Evolutionary conservation across 805 yeast genomes (phyloP).

Genomic region (Isabelozyma rhagii): DNA sequence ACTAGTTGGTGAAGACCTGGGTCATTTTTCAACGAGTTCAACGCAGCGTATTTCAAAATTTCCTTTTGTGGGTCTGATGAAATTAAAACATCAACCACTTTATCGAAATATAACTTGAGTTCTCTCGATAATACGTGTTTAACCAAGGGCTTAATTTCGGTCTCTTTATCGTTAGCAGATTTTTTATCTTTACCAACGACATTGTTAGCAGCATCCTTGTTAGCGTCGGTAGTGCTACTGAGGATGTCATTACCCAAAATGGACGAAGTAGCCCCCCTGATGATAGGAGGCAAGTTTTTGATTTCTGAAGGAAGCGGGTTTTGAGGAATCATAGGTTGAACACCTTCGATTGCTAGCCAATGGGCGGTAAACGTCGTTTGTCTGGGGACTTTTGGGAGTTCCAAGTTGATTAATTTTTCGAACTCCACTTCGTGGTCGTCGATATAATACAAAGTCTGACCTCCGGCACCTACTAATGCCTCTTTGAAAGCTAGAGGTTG

Average conservation of each 20-base stretch:
- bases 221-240: slow-evolving; percentile 19
- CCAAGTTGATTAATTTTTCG: slow-evolving; percentile 89
- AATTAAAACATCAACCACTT: slow-evolving; percentile 75
- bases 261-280: slow-evolving; percentile 75
- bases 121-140: slow-evolving; percentile 95
- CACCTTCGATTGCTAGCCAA: slow-evolving; percentile 98
- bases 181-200: slow-evolving; percentile 16
- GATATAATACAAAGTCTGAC: slow-evolving; percentile 88
- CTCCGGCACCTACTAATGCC: slow-evolving; percentile 79
- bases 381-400: slow-evolving; percentile 92
- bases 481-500: slow-evolving; percentile 78
- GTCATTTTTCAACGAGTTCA: slow-evolving; percentile 80
- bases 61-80: slow-evolving; percentile 54
- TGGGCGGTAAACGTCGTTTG: slow-evolving; percentile 90
- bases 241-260: slow-evolving; percentile 38
- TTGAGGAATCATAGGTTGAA: slow-evolving; percentile 96
- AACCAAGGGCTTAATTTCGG: slow-evolving; percentile 80
- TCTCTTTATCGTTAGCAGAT: slow-evolving; percentile 39
- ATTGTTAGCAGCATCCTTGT: slow-evolving; percentile 5
- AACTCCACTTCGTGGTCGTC: slow-evolving; percentile 93
- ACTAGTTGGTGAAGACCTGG: slow-evolving; percentile 96
- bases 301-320: slow-evolving; percentile 85
- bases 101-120: slow-evolving; percentile 88
- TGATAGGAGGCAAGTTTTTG: slow-evolving; percentile 68
- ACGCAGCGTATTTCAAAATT: slow-evolving; percentile 70